Conservation (phyloP, 176 grass and related monocot genomes). For the Cymbopogon citratus region DNA sequence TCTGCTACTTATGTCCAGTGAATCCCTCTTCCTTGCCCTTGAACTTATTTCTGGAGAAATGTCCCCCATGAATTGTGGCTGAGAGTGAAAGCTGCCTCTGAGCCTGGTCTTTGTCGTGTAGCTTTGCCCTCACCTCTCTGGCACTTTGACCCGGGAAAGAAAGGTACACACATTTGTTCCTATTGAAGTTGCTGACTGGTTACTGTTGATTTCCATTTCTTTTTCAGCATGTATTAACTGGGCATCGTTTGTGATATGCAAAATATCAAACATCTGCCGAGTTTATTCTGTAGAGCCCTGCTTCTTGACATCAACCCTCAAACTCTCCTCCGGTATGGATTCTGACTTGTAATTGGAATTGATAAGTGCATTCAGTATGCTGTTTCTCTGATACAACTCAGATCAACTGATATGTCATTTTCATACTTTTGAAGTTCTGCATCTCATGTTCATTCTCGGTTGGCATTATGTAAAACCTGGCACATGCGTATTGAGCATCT, state of each 20-base stretch:
- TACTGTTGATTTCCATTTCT: background rate
- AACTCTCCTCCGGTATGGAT: background rate
- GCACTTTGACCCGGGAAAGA: conserved; percentile 21
- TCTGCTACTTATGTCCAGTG: background rate
- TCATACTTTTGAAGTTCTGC: background rate
- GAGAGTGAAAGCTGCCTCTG: background rate
- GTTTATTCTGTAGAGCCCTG: background rate
- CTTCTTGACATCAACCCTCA: background rate
- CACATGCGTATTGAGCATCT: background rate
- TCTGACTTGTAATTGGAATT: background rate
- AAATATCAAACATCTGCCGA: background rate
- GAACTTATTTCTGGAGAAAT: conserved; percentile 5
- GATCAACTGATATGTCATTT: background rate
- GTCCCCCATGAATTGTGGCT: background rate
- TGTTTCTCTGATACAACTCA: background rate
- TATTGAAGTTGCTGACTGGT: background rate
- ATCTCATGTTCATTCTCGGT: background rate
- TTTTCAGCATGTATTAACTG: background rate
- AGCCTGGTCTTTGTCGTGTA: conserved; percentile 5
- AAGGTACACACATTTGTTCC: conserved; percentile 7
- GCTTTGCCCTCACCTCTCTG: conserved; percentile 32
- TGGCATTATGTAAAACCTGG: background rate
- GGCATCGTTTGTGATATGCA: background rate
- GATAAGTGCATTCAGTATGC: background rate
- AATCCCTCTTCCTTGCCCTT: background rate